Percentiles rank a stretch among this genome's conserved stretches.
Evolutionary conservation across 129 eudicot genomes (phyloP).

Genomic region (Silybum marianum): DNA sequence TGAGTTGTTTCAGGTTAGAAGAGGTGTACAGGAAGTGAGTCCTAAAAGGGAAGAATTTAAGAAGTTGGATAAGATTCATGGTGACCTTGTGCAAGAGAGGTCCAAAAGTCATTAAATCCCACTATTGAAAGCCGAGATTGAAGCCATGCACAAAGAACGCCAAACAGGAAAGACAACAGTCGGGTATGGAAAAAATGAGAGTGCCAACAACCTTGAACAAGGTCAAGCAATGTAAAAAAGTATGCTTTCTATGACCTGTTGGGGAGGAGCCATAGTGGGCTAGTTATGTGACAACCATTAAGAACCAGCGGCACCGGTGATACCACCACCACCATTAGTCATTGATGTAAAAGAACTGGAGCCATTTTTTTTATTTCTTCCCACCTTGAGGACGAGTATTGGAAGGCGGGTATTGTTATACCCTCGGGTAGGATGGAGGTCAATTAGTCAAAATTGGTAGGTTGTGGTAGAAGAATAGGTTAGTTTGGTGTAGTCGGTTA

Average conservation of each 20-base stretch:
- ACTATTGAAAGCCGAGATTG: constrained; percentile 48
- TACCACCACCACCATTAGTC: neutral
- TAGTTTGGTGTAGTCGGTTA: neutral
- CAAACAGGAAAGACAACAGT: constrained; percentile 62
- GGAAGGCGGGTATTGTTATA: neutral
- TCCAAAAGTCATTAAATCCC: constrained; percentile 30
- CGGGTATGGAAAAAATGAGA: neutral
- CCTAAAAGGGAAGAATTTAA: constrained; percentile 47
- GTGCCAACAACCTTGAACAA: neutral
- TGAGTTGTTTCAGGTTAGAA: constrained; percentile 54
- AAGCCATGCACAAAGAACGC: constrained; percentile 53
- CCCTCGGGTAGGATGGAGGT: neutral
- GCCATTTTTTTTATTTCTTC: neutral
- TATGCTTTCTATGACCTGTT: neutral
- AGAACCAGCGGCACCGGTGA: neutral
- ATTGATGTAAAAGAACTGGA: neutral
- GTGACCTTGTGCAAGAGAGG: constrained; percentile 32
- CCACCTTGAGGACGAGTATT: neutral
- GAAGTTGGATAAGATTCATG: constrained; percentile 36
- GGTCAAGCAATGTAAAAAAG: neutral
- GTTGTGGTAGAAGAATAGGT: neutral
- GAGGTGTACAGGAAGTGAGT: constrained; percentile 46
- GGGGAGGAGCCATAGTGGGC: neutral
- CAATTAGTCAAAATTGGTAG: neutral
- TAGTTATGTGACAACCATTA: neutral